phyloP scores from a whole-genome alignment of 805 yeast species.

The Cyberlindnera nakhonratchasimensis region DNA sequence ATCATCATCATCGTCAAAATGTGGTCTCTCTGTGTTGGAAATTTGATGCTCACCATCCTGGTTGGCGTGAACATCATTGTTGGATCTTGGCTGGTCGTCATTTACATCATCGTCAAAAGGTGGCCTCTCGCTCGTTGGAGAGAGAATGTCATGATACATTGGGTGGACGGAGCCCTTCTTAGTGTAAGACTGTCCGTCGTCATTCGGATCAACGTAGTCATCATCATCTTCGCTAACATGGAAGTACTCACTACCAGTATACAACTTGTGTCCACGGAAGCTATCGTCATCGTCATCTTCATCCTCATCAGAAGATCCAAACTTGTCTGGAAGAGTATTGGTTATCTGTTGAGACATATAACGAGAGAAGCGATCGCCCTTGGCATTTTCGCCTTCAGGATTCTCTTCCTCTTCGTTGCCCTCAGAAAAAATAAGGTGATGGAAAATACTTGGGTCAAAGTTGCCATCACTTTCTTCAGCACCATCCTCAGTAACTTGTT shows the following conservation, averaged over 20 bases:
- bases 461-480: constrained; percentile 23
- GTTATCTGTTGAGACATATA: constrained; percentile 76
- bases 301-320: constrained; percentile 51
- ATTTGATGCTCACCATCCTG: too few species aligned
- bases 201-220: constrained; percentile 76
- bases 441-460: constrained; percentile 37
- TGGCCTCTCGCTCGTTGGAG: constrained; percentile 24
- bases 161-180: constrained; percentile 60
- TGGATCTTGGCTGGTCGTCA: constrained; percentile 22
- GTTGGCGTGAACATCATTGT: constrained; percentile 27
- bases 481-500: too few species aligned
- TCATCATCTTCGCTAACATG: constrained; percentile 47
- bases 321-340: constrained; percentile 52
- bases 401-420: constrained; percentile 22
- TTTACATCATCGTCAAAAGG: constrained; percentile 25
- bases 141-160: constrained; percentile 41
- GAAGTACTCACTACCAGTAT: constrained; percentile 13
- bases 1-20: too few species aligned
- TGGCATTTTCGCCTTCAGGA: constrained; percentile 23
- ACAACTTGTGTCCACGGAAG: constrained; percentile 11
- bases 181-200: constrained; percentile 73
- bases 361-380: constrained; percentile 32
- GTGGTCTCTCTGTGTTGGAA: too few species aligned
- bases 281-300: constrained; percentile 30
- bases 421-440: constrained; percentile 30